Base-by-base conservation (phyloP, 78 protist species). In the Isochrysis galbana region DNA sequence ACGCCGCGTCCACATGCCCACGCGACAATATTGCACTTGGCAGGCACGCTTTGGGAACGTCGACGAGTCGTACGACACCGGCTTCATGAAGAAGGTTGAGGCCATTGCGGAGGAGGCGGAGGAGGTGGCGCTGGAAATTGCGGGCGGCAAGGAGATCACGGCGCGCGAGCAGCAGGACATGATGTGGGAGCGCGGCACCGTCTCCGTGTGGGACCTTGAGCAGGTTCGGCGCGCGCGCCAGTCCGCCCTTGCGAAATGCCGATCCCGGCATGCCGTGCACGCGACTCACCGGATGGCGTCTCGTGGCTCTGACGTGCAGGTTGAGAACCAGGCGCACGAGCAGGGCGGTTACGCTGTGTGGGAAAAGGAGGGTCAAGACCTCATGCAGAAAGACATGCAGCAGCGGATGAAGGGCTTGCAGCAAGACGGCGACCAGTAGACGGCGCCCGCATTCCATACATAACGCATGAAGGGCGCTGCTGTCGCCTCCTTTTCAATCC, bases 131-230 rank as follows among this genome's bases (percentile, higher is more conserved):
- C 88, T 44, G 41, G 88, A 80, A 38, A 1, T 80, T 0, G 88
- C 47, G 26, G 55, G 48, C n/a, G 88, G 88, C 55, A 0, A 2
- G 39, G 88, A 80, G 48, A 3, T 80, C 29, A 44, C 88, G 26
- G 48, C 88, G 38, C 47, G n/a, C 17, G 38, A 80, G 88, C 23
- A 1, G 55, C 88, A 80, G 88, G 88, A 80, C 55, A 17, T 80
- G 55, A n/a, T n/a, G 88, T 80, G 88, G 88, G 55, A 80, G 38
- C 11, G 32, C 41, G 55, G 39, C 21, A 17, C 88, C 47, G 88
- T 80, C 17, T n/a, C 44, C 55, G 88, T 80, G 29, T 80, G 88
- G 88, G 55, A 39, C 10, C 88, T 80, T 54, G 54, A 80, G 88
- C 29, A 44, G 88, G 42, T 36, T 69, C 77, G 32, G 67, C 67